phyloP scores from a whole-genome alignment of 225 moss, liverwort and hornwort species.

The Marchantia paleacea region DNA sequence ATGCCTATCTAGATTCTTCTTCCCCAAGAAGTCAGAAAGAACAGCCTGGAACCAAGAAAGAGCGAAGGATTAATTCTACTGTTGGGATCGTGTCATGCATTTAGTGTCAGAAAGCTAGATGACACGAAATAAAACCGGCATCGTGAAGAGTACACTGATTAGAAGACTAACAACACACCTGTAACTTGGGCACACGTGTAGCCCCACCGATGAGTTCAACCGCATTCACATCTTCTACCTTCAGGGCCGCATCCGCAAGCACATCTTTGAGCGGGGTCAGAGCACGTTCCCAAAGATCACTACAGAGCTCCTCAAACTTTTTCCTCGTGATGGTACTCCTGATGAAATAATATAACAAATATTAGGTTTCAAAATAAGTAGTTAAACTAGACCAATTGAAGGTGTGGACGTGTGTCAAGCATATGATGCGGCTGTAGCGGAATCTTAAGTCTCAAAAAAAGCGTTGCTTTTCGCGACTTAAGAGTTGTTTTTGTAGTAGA shows the following conservation, averaged over 20 bases:
- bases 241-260: constrained; percentile 61
- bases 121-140: background rate
- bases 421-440: background rate
- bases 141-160: no score
- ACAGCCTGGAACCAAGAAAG: constrained; percentile 52
- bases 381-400: background rate
- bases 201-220: constrained; percentile 96
- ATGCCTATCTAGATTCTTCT: constrained; percentile 76
- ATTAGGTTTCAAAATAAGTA: background rate
- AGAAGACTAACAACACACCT: constrained; percentile 40
- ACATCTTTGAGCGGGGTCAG: constrained; percentile 78
- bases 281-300: constrained; percentile 77
- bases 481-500: background rate
- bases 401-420: background rate
- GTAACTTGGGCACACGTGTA: constrained; percentile 90
- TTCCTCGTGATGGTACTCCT: constrained; percentile 85
- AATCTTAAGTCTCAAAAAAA: background rate
- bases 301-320: constrained; percentile 90
- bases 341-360: background rate
- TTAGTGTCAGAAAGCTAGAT: background rate
- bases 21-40: constrained; percentile 71
- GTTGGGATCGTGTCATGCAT: background rate
- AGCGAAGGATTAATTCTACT: background rate
- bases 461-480: background rate
- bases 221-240: constrained; percentile 67